Conservation (phyloP, 441 rosid species). For the Eruca vesicaria region DNA sequence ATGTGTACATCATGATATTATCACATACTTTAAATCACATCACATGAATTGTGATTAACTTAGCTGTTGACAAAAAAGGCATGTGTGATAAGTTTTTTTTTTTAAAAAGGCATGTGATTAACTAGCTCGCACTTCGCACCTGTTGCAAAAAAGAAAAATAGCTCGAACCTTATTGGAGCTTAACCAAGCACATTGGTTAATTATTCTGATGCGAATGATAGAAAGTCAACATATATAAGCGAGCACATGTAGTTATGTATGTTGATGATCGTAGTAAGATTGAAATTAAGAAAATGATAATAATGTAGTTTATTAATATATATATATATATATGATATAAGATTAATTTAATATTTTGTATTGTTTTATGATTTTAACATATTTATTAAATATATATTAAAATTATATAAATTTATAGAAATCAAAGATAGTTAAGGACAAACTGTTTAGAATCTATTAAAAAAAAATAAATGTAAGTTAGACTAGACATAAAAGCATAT, state of each 20-base stretch:
- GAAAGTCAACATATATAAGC: not conserved
- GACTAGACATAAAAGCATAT: no score
- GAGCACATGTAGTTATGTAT: not conserved
- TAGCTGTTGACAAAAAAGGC: constrained; percentile 27
- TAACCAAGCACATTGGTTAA: constrained; percentile 26
- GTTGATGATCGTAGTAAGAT: not conserved
- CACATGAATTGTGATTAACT: constrained; percentile 8
- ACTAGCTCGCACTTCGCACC: not conserved
- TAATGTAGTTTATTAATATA: not conserved
- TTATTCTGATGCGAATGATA: constrained; percentile 9
- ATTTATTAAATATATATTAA: no score
- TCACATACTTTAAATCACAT: not conserved
- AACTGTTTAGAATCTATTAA: no score
- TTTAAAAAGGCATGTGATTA: constrained; percentile 15
- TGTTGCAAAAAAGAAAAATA: not conserved
- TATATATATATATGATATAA: not conserved
- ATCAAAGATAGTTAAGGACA: no score
- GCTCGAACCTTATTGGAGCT: constrained; percentile 18
- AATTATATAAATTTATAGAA: no score
- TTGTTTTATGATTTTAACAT: no score
- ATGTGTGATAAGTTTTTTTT: no score
- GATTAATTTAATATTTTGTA: not conserved
- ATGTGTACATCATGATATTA: not conserved
- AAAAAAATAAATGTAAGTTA: no score
- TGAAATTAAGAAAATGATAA: not conserved